Conservation (phyloP, 2,329 filamentous ascomycete species). For the Eutypella sp. region DNA sequence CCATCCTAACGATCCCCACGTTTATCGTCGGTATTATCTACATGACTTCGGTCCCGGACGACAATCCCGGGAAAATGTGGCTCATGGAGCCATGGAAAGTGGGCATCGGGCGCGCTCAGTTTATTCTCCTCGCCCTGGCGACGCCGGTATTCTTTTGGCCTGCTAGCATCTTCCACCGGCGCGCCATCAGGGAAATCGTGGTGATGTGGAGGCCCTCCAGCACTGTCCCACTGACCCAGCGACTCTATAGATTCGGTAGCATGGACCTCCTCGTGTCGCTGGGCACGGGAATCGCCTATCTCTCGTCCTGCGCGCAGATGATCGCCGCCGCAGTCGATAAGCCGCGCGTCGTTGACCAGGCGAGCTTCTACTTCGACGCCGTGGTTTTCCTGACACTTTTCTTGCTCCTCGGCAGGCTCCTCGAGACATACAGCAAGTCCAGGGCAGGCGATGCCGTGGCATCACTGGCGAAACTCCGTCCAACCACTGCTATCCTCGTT, state of each 20-base stretch:
- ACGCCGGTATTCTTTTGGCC: slow-evolving; percentile 85
- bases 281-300: slow-evolving; percentile 81
- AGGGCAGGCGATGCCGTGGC: slow-evolving; percentile 84
- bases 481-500: slow-evolving; percentile 69
- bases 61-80: slow-evolving; percentile 54
- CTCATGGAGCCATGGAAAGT: slow-evolving; percentile 67
- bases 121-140: slow-evolving; percentile 73
- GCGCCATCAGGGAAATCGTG: slow-evolving; percentile 72
- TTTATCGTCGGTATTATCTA: slow-evolving; percentile 86
- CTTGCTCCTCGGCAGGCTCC: slow-evolving; percentile 66
- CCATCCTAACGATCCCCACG: slow-evolving; percentile 70
- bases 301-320: slow-evolving; percentile 75
- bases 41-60: slow-evolving; percentile 70
- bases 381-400: slow-evolving; percentile 91
- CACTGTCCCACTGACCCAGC: slow-evolving; percentile 63
- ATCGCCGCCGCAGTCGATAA: slow-evolving; percentile 53
- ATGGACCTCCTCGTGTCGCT: slow-evolving; percentile 94
- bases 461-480: slow-evolving; percentile 70
- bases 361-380: slow-evolving; percentile 79
- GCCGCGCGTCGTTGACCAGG: slow-evolving; percentile 35
- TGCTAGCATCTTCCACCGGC: slow-evolving; percentile 77
- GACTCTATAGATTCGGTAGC: slow-evolving; percentile 90
- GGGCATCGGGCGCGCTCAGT: slow-evolving; percentile 71
- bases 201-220: slow-evolving; percentile 74
- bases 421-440: slow-evolving; percentile 88